phyloP scores from a whole-genome alignment of 2,329 filamentous ascomycete genomes.

The Chaetomiaceae sp. region DNA sequence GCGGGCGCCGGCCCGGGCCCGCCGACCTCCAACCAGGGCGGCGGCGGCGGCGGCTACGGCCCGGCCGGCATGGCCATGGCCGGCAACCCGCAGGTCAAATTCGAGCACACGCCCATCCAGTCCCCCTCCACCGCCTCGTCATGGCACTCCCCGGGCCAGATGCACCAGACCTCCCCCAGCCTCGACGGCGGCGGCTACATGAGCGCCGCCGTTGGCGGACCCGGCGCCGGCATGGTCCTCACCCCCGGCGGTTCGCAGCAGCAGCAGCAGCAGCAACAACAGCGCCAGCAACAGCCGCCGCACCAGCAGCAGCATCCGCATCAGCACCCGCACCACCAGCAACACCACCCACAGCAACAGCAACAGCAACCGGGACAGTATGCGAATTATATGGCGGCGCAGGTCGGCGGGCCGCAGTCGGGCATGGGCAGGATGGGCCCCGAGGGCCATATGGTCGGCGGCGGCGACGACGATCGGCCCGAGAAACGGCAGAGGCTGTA shows the following conservation, averaged over 20 bases:
- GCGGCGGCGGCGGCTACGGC: too few species aligned
- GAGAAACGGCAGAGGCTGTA: slow-evolving; percentile 51
- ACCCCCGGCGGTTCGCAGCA: slow-evolving; percentile 34
- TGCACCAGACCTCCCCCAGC: slow-evolving; percentile 45
- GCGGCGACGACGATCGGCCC: slow-evolving; percentile 33
- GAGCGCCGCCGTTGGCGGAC: slow-evolving; percentile 36
- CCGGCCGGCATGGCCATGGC: slow-evolving; percentile 15
- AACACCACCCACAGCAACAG: slow-evolving; percentile 22
- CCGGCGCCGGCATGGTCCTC: slow-evolving; percentile 33
- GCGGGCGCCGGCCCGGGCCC: slow-evolving; percentile 13
- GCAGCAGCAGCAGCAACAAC: slow-evolving; percentile 15
- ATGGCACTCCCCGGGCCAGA: slow-evolving; percentile 48
- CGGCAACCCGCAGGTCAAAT: slow-evolving; percentile 39
- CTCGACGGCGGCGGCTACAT: slow-evolving; percentile 38
- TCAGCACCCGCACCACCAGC: slow-evolving; percentile 21
- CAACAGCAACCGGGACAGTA: slow-evolving; percentile 9
- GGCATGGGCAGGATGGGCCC: slow-evolving; percentile 11
- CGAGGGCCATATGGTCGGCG: slow-evolving; percentile 16
- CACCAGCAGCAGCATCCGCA: slow-evolving; percentile 27
- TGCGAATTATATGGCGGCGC: slow-evolving; percentile 12
- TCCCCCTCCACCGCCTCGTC: slow-evolving; percentile 43
- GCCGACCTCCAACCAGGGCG: slow-evolving; percentile 5
- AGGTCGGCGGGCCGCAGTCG: slow-evolving; percentile 3
- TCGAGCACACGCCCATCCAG: slow-evolving; percentile 50
- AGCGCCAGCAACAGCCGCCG: slow-evolving; percentile 23